phyloP scores from a whole-genome alignment of 1,284 basidiomycete species.

The Megacollybia platyphylla region DNA sequence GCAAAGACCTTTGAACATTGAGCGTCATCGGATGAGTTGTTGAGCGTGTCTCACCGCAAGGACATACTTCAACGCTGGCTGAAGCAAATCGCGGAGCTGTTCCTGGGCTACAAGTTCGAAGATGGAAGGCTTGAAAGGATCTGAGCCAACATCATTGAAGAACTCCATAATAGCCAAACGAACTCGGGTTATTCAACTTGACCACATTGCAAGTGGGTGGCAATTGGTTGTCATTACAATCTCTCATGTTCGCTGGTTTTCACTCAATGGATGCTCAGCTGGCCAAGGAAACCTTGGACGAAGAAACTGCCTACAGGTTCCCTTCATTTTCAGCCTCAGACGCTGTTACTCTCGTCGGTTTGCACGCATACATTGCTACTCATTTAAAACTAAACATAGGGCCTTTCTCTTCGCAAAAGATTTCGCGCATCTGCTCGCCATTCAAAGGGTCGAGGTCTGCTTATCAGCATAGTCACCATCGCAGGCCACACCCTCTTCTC shows the following conservation, averaged over 20 bases:
- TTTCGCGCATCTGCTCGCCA: slow-evolving; percentile 64
- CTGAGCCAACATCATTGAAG: slow-evolving; percentile 59
- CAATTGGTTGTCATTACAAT: neutral
- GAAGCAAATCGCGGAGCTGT: slow-evolving; percentile 84
- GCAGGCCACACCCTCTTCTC: slow-evolving; percentile 68
- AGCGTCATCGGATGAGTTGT: neutral
- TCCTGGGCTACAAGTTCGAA: slow-evolving; percentile 96
- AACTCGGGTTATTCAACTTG: too few relatives aligned
- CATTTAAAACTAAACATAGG: slow-evolving; percentile 17
- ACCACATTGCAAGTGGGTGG: neutral
- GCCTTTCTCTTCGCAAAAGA: slow-evolving; percentile 66
- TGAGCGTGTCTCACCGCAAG: slow-evolving; percentile 52
- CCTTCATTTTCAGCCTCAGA: slow-evolving; percentile 61
- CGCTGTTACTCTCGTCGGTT: slow-evolving; percentile 52
- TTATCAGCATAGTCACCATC: slow-evolving; percentile 65
- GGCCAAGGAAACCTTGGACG: slow-evolving; percentile 53
- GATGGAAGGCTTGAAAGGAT: slow-evolving; percentile 76
- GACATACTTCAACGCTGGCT: slow-evolving; percentile 93
- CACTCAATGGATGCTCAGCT: slow-evolving; percentile 57
- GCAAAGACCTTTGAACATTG: slow-evolving; percentile 68
- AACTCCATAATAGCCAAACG: slow-evolving; percentile 51
- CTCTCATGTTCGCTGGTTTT: slow-evolving; percentile 36
- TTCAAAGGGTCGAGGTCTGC: slow-evolving; percentile 63
- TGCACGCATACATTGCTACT: neutral
- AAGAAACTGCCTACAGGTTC: slow-evolving; percentile 60